These are phyloP conservation scores for Tieghemostelium lacteum DNA, from an alignment of 78 protist species.

Conservation along the genomic window DNA sequence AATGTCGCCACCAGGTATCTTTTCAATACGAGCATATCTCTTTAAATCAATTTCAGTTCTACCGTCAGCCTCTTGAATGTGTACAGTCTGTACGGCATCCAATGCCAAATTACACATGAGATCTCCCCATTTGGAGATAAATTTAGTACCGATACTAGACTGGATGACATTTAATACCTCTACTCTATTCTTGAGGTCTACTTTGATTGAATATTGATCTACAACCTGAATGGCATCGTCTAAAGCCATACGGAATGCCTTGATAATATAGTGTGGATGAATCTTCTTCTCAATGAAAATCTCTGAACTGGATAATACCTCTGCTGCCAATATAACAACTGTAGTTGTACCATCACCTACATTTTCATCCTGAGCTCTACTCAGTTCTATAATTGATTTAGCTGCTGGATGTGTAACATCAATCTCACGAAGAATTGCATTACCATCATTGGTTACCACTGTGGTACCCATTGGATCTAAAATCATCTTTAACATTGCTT, in stretches of 20 bases:
- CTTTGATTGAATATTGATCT: slow-evolving; percentile 81
- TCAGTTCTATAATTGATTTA: slow-evolving; percentile 95
- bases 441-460: slow-evolving; percentile 98
- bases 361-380: slow-evolving; percentile 97
- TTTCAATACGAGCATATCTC: slow-evolving; percentile 97
- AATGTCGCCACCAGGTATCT: slow-evolving; percentile 99
- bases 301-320: slow-evolving; percentile 91
- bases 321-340: slow-evolving; percentile 97
- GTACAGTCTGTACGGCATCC: slow-evolving; percentile 96
- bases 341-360: slow-evolving; percentile 99
- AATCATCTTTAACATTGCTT: slow-evolving; percentile 99
- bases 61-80: slow-evolving; percentile 74
- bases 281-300: slow-evolving; percentile 89
- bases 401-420: slow-evolving; percentile 99
- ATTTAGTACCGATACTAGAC: slow-evolving; percentile 94
- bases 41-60: slow-evolving; percentile 96
- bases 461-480: slow-evolving; percentile 98
- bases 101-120: slow-evolving; percentile 96
- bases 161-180: slow-evolving; percentile 84
- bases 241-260: slow-evolving; percentile 90
- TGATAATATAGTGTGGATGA: slow-evolving; percentile 95
- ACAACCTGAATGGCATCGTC: slow-evolving; percentile 89
- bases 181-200: slow-evolving; percentile 87
- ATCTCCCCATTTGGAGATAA: slow-evolving; percentile 86
- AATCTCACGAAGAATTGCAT: slow-evolving; percentile 98